Percentiles rank a stretch among this genome's conserved stretches.
Evolutionary conservation across 208 protist genomes (phyloP).

Genomic region (Trypanosoma cruzi): DNA sequence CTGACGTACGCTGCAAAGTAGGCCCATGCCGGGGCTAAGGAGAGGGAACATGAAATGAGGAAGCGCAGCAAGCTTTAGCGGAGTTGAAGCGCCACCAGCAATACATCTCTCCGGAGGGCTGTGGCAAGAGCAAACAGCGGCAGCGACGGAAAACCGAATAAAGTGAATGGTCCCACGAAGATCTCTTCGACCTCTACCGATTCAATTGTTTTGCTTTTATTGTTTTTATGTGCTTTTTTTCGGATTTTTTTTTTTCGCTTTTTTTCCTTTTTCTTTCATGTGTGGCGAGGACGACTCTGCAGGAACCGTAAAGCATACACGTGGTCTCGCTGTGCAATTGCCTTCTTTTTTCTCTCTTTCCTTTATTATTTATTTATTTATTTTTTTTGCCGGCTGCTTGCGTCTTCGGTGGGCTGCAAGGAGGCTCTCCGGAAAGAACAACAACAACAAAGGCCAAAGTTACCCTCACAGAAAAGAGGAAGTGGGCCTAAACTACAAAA

Average conservation of each 20-base stretch:
- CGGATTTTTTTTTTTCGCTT: not conserved
- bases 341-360: not conserved
- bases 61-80: no score
- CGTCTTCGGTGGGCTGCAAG: not conserved
- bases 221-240: not conserved
- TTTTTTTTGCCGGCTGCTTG: not conserved
- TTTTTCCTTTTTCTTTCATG: not conserved
- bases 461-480: no score
- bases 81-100: slow-evolving; percentile 91
- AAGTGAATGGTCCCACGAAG: not conserved
- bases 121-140: not conserved
- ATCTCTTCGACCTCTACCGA: not conserved
- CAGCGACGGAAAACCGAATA: not conserved
- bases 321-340: not conserved
- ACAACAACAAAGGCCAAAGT: not conserved
- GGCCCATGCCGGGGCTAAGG: no score
- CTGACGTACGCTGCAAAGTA: no score
- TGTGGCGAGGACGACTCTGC: no score
- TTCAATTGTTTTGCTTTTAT: slow-evolving; percentile 2
- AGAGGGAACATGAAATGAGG: no score
- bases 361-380: slow-evolving; percentile 14
- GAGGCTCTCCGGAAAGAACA: no score
- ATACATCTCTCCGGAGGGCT: slow-evolving; percentile 5
- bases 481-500: not conserved
- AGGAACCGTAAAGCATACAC: no score